These are phyloP conservation scores for Saccharomyces paradoxus DNA, from an alignment of 805 yeast species.

Conservation along the genomic window DNA sequence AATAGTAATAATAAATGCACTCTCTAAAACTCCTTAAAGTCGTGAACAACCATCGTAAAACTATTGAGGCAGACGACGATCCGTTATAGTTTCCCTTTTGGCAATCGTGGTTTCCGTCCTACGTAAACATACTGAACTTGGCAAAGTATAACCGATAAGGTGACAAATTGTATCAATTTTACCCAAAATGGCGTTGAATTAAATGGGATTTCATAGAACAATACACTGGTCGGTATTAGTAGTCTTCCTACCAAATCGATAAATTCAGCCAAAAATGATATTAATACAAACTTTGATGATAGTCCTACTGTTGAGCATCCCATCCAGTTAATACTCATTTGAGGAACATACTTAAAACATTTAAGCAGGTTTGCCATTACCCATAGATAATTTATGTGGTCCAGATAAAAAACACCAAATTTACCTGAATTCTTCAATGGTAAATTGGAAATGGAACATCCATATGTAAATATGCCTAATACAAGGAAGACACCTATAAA, in stretches of 20 bases:
- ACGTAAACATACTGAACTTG: constrained; percentile 25
- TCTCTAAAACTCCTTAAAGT: neutral
- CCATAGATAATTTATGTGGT: constrained; percentile 38
- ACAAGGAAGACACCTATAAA: constrained; percentile 3
- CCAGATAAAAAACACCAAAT: constrained; percentile 32
- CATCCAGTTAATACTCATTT: constrained; percentile 35
- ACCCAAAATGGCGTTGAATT: constrained; percentile 20
- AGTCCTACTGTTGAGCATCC: constrained; percentile 27
- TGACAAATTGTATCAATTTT: constrained; percentile 9
- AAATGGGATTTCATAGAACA: constrained; percentile 17
- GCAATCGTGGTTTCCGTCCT: constrained; percentile 15
- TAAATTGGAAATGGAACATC: constrained; percentile 15
- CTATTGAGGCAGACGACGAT: neutral
- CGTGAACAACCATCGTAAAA: neutral
- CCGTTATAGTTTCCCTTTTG: constrained; percentile 7
- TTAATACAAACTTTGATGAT: constrained; percentile 19
- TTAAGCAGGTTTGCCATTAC: constrained; percentile 22
- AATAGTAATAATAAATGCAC: neutral
- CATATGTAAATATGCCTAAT: constrained; percentile 13
- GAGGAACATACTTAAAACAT: constrained; percentile 33
- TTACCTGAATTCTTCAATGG: constrained; percentile 20
- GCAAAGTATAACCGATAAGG: constrained; percentile 12
- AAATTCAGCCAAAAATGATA: constrained; percentile 3
- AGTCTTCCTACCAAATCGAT: constrained; percentile 3
- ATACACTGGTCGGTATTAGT: neutral